These are phyloP conservation scores for Xylariales sp. DNA, from an alignment of 2,329 filamentous ascomycete genomes.

Conservation along the genomic window DNA sequence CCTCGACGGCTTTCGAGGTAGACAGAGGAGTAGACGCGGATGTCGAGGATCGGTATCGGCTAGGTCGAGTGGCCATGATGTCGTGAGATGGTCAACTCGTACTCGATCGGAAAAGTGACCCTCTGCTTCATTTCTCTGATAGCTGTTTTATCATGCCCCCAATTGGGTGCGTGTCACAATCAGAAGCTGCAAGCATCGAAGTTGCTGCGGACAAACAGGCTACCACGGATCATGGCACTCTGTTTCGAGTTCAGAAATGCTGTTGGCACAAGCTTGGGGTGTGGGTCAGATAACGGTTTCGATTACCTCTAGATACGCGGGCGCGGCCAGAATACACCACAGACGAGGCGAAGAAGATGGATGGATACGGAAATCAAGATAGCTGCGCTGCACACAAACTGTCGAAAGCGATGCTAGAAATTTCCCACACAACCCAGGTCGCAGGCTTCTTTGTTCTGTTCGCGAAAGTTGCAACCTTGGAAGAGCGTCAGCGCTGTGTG, in stretches of 20 bases:
- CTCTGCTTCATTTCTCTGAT: constrained; percentile 6
- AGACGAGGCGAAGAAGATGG: no score
- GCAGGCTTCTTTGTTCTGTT: neutral
- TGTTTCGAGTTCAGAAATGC: no score
- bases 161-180: neutral
- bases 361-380: no score
- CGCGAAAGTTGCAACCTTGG: constrained; percentile 5
- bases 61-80: constrained; percentile 45
- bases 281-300: no score
- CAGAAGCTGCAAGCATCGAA: constrained; percentile 2
- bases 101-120: neutral
- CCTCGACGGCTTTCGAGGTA: constrained; percentile 56
- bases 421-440: neutral
- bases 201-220: no score
- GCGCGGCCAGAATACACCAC: no score
- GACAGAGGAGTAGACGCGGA: constrained; percentile 52
- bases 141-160: neutral
- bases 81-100: constrained; percentile 4
- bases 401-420: neutral
- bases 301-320: no score
- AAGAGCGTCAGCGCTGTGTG: constrained; percentile 4
- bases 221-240: no score
- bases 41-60: constrained; percentile 62
- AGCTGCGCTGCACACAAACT: neutral
- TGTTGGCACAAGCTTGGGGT: no score